Evolutionary conservation across 345 rosid species (phyloP), one percentile per base, ranked within the genome.

Genomic region (Populus euphratica): DNA sequence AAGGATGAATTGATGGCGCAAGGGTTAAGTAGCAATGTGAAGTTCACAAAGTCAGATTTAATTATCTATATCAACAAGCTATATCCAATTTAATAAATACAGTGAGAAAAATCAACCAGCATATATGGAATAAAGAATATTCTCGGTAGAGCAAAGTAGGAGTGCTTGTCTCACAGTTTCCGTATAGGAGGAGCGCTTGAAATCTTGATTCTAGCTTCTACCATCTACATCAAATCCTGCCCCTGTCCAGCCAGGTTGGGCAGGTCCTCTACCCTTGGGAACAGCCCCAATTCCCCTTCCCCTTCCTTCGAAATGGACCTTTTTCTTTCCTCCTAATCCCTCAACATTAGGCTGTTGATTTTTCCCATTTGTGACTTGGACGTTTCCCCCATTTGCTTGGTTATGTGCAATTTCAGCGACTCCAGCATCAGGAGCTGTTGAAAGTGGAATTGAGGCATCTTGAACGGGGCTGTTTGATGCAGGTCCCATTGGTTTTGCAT

Each of bases 171-270:
- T 47, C 63, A 21, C 35, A 25, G 63, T 29, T 77, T 83, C 78
- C 54, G 56, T 54, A 11, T 47, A 62, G 44, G 64, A 74, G 79
- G 41, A 69, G 50, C 44, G 61, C 61, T 44, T 43, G 66, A 70
- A 61, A 72, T 67, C 66, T 36, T 69, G 73, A 39, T 74, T 68
- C 84, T 83, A 88, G 74, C 72, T 85, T 84, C 92, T 87, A 69
- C 91, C 91, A 83, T 90, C 97, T 47, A 89, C 97, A 79, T 91
- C 96, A 67, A 92, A 94, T 81, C 89, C 90, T 27, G 86, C 78
- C 73, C 97, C 93, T 1, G 96, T 91, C 94, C 97, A 94, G 31
- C 91, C 98, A 36, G 91, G 81, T 72, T 81, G 79, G 54, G 76
- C 39, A 35, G 86, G 54, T 73, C 94, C 93, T 86, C 92, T 84